Percentiles rank a stretch among this genome's conserved stretches.
Conservation (phyloP, 2,329 filamentous ascomycete genomes). For the Phialophora tarda region DNA sequence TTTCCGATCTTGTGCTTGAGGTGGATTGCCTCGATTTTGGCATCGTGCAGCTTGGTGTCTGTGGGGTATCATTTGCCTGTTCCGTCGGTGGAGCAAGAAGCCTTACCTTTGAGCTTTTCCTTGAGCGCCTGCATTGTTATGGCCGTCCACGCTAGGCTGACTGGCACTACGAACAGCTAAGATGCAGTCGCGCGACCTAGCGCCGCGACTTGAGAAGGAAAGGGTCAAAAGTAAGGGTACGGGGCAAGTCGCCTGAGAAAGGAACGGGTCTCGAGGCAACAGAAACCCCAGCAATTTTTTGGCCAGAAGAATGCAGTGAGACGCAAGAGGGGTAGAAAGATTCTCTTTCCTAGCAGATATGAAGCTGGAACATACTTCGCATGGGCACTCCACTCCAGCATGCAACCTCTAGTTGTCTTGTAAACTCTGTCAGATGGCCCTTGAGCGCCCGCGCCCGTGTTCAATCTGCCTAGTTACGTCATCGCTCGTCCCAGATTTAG, state of each 20-base stretch:
- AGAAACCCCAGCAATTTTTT: not conserved
- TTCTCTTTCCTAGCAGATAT: conserved; percentile 4
- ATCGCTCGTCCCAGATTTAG: not conserved
- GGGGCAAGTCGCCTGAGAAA: conserved; percentile 1
- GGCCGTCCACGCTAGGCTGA: conserved; percentile 1
- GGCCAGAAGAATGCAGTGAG: not conserved
- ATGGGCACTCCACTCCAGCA: not conserved
- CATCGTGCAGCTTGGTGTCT: conserved; percentile 49
- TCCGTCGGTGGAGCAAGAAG: conserved; percentile 1
- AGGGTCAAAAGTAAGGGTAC: not conserved
- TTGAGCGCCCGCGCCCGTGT: not conserved
- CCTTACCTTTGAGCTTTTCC: conserved; percentile 39
- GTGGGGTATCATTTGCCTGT: conserved; percentile 23
- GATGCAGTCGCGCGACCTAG: not conserved
- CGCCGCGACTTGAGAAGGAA: not conserved
- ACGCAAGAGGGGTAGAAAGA: not conserved
- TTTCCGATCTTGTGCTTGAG: conserved; percentile 69
- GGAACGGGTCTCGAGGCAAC: not conserved
- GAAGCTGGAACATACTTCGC: conserved; percentile 11
- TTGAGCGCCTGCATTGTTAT: conserved; percentile 35
- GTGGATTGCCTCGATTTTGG: conserved; percentile 61
- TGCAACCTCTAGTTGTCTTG: not conserved
- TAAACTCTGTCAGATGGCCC: not conserved
- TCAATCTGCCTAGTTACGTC: not conserved
- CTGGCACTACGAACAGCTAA: not conserved